phyloP scores from a whole-genome alignment of 345 rosid genomes.

The Arabis alpina region DNA sequence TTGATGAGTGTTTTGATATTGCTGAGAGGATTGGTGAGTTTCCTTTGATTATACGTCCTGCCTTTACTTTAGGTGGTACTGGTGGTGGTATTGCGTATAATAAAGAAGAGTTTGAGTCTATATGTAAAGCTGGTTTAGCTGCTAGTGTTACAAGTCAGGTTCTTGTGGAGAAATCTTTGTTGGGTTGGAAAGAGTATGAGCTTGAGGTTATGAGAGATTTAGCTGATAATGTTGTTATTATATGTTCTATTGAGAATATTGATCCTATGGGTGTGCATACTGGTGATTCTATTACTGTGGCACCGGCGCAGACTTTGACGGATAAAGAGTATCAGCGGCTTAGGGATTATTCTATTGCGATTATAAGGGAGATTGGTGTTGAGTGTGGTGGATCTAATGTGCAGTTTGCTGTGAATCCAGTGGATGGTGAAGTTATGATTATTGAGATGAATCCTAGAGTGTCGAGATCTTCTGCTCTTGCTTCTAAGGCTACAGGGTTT shows the following conservation, averaged over 20 bases:
- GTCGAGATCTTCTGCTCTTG: constrained; percentile 95
- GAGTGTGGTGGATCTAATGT: constrained; percentile 99
- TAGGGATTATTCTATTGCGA: constrained; percentile 87
- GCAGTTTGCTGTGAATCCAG: constrained; percentile 95
- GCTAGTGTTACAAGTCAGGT: constrained; percentile 91
- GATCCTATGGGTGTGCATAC: constrained; percentile 99
- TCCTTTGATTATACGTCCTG: constrained; percentile 96
- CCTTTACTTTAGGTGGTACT: constrained; percentile 91
- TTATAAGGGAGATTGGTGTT: constrained; percentile 97
- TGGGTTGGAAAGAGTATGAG: constrained; percentile 98
- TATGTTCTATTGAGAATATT: constrained; percentile 94
- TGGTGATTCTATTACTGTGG: constrained; percentile 97
- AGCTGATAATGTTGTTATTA: constrained; percentile 96
- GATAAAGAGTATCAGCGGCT: constrained; percentile 95
- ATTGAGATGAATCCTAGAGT: constrained; percentile 99
- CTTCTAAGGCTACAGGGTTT: constrained; percentile 97
- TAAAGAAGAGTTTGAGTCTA: constrained; percentile 83
- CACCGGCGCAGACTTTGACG: constrained; percentile 95
- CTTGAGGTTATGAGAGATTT: constrained; percentile 98
- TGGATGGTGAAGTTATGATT: constrained; percentile 96
- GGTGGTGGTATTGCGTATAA: constrained; percentile 99
- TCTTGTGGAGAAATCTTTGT: constrained; percentile 90
- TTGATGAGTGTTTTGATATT: constrained; percentile 78
- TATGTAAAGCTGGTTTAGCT: constrained; percentile 84
- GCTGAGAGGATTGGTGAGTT: constrained; percentile 84